Evolutionary conservation across 139 green algal genomes (phyloP), one percentile per base, ranked within the genome.

Genomic region (Zygnema circumcarinatum): DNA sequence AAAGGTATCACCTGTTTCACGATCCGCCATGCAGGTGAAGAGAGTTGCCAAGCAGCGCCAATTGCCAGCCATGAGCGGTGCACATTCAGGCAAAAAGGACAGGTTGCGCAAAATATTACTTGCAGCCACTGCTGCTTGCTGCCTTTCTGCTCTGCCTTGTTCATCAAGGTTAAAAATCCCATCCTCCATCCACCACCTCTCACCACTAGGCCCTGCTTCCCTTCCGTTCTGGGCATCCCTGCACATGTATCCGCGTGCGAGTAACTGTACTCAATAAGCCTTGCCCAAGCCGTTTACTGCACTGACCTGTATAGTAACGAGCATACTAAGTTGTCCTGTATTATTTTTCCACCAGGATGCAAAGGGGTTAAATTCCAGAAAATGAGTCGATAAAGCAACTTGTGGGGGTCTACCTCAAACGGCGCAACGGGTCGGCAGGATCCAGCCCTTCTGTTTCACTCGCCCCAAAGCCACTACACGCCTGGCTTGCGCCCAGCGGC

Each of bases 101-200:
- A 89, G n/a, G 52, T 89, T 89, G 11, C 84, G 76, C 11, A 89
- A 20, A 31, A 89, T 53, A 31, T 81, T 89, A 29, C 41, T 54
- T 31, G 84, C 84, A 32, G 38, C 76, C 33, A 88, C 31, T 0
- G 78, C 84, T 25, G 39, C 76, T 52, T 87, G 75, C 75, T 89
- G 7, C 78, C 11, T 0, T 52, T 89, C 84, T 0, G 20, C n/a
- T 31, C 84, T 31, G 29, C 62, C 84, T 22, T 38, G 21, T 32
- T 88, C 84, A n/a, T 83, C 84, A 20, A 54, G 81, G 78, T 89
- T 89, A 52, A 89, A 89, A 35, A 89, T n/a, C 1, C 76, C 76
- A 38, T 80, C 79, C 75, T 89, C 84, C 20, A 73, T 42, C 82
- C 82, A 88, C 82, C 82, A 88, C 82, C 82, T 82, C 38, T 83